A percentile compares a stretch with the other conserved stretches of the same genome.
These are phyloP conservation scores for Globisporangium megalacanthum DNA, from an alignment of 352 stramenopile genomes.

Conservation along the genomic window DNA sequence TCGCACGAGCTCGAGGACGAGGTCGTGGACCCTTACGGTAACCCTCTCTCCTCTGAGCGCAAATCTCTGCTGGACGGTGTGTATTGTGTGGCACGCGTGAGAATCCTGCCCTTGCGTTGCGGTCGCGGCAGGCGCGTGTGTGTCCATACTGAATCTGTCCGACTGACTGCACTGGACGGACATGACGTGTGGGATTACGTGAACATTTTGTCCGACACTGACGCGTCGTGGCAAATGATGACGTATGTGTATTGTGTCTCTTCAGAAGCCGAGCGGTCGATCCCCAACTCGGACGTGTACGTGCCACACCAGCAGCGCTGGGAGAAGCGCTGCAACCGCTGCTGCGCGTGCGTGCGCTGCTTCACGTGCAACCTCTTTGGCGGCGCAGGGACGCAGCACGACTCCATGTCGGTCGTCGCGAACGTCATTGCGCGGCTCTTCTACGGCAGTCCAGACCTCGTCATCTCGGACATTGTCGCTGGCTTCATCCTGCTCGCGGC, in stretches of 20 bases:
- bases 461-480: slow-evolving; percentile 85
- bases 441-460: slow-evolving; percentile 81
- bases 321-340: slow-evolving; percentile 72
- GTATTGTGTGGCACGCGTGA: not conserved
- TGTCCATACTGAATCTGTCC: no score
- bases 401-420: slow-evolving; percentile 85
- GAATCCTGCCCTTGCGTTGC: slow-evolving; percentile 3
- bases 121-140: not conserved
- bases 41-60: slow-evolving; percentile 62
- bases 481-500: slow-evolving; percentile 78
- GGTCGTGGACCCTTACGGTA: slow-evolving; percentile 52
- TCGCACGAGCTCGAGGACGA: slow-evolving; percentile 21
- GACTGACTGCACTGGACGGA: no score
- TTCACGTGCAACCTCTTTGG: slow-evolving; percentile 87
- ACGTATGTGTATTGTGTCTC: slow-evolving; percentile 6
- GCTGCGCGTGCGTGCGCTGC: slow-evolving; percentile 75
- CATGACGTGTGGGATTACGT: no score
- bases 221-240: not conserved
- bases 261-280: slow-evolving; percentile 44
- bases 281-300: slow-evolving; percentile 78
- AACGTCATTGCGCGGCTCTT: slow-evolving; percentile 83
- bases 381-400: slow-evolving; percentile 72
- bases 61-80: slow-evolving; percentile 76
- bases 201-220: not conserved
- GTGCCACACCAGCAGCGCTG: slow-evolving; percentile 71